Evolutionary conservation across 164 flowering plant genomes (phyloP).

Genomic region (Nymphaea thermarum): DNA sequence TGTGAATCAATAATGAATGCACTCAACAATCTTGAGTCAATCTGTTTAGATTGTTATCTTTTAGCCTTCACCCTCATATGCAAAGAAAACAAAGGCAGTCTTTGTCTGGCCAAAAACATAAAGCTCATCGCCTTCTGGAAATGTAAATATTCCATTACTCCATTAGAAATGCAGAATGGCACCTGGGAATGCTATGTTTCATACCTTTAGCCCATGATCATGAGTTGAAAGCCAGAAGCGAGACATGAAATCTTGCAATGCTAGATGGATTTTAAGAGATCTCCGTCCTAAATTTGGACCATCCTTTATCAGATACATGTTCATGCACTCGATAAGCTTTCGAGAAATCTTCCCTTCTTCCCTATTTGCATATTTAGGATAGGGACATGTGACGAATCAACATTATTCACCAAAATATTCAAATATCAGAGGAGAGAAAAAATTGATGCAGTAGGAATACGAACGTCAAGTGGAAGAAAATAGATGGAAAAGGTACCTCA

Average conservation of each 20-base stretch:
- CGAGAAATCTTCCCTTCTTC: slow-evolving; percentile 79
- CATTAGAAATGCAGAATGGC: too few species aligned
- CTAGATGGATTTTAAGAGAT: slow-evolving; percentile 61
- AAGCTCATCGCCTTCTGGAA: too few species aligned
- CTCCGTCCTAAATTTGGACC: slow-evolving; percentile 76
- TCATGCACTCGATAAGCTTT: slow-evolving; percentile 83
- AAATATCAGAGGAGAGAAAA: too few species aligned
- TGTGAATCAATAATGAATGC: too few species aligned
- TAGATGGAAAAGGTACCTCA: slow-evolving; percentile 31
- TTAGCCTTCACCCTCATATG: too few species aligned
- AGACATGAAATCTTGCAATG: slow-evolving; percentile 55
- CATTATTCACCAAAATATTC: neutral
- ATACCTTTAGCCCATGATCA: slow-evolving; percentile 73
- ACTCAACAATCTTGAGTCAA: too few species aligned
- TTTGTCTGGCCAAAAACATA: too few species aligned
- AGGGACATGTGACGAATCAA: neutral
- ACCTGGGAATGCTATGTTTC: neutral
- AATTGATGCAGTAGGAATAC: neutral
- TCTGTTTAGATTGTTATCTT: too few species aligned
- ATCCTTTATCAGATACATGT: slow-evolving; percentile 63
- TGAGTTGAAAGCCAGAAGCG: slow-evolving; percentile 62
- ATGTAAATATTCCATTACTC: too few species aligned
- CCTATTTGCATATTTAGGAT: slow-evolving; percentile 21
- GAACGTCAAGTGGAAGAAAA: neutral
- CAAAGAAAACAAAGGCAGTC: too few species aligned